phyloP scores from a whole-genome alignment of 306 rosid genomes.

The Adenanthera pavonina region DNA sequence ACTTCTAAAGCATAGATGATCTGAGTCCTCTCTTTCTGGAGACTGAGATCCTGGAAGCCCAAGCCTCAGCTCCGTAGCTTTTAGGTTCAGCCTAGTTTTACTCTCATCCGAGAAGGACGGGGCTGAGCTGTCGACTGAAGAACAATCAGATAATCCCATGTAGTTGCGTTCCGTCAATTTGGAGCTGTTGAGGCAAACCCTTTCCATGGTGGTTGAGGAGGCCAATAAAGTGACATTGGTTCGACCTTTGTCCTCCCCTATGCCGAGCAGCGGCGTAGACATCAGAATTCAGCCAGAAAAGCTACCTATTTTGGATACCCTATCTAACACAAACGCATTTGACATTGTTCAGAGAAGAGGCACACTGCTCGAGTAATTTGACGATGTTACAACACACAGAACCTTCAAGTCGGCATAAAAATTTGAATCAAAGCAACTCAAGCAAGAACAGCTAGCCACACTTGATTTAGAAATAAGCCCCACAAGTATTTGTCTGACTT shows the following conservation, averaged over 20 bases:
- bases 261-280: slow-evolving; percentile 61
- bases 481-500: slow-evolving; percentile 23
- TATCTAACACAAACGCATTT: slow-evolving; percentile 36
- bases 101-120: slow-evolving; percentile 52
- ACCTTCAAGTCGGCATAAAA: not conserved
- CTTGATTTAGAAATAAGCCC: not conserved
- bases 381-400: not conserved
- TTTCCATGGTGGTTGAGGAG: slow-evolving; percentile 61
- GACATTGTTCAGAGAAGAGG: slow-evolving; percentile 25
- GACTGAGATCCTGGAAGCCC: slow-evolving; percentile 93
- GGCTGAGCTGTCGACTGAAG: slow-evolving; percentile 68
- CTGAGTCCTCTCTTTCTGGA: slow-evolving; percentile 62
- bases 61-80: slow-evolving; percentile 87
- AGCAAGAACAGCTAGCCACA: slow-evolving; percentile 16
- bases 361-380: not conserved
- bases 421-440: slow-evolving; percentile 26
- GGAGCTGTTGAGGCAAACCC: slow-evolving; percentile 49
- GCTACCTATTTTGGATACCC: slow-evolving; percentile 39
- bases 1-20: slow-evolving; percentile 49
- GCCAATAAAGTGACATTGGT: slow-evolving; percentile 67
- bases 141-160: slow-evolving; percentile 78
- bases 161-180: slow-evolving; percentile 77
- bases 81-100: slow-evolving; percentile 65
- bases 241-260: slow-evolving; percentile 66
- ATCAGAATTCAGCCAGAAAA: slow-evolving; percentile 49